Evolutionary conservation across 805 yeast species (phyloP).

Genomic region (Priceomyces medius): DNA sequence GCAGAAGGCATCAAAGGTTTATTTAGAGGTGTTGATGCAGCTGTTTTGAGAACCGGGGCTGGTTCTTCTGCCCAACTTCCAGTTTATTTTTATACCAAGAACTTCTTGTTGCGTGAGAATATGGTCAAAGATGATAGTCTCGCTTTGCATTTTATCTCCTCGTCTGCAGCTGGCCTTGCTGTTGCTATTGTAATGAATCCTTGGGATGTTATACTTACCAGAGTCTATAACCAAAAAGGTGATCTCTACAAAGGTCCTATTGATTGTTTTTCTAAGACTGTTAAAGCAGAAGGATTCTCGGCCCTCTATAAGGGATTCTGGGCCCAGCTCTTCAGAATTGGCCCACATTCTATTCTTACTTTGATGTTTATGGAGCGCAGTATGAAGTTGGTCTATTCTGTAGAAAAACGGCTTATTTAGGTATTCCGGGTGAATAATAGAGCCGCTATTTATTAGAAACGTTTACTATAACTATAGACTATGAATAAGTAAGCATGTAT

Average conservation of each 20-base stretch:
- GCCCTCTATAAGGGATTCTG: slow-evolving; percentile 95
- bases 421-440: neutral
- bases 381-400: slow-evolving; percentile 53
- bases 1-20: slow-evolving; percentile 76
- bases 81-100: slow-evolving; percentile 76
- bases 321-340: slow-evolving; percentile 89
- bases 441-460: neutral
- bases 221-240: slow-evolving; percentile 94
- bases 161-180: slow-evolving; percentile 82
- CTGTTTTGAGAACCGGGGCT: slow-evolving; percentile 88
- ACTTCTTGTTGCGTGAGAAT: slow-evolving; percentile 52
- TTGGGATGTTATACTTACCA: slow-evolving; percentile 91
- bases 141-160: slow-evolving; percentile 66
- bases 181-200: slow-evolving; percentile 97
- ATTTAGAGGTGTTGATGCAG: slow-evolving; percentile 92
- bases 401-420: slow-evolving; percentile 19
- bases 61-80: slow-evolving; percentile 97
- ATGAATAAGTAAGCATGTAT: too few relatives aligned
- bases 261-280: slow-evolving; percentile 85
- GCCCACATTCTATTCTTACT: slow-evolving; percentile 90
- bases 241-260: slow-evolving; percentile 80
- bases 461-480: too few relatives aligned
- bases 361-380: slow-evolving; percentile 96
- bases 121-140: slow-evolving; percentile 60
- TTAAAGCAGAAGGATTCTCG: slow-evolving; percentile 73